Conservation (phyloP, 2,329 filamentous ascomycete genomes). For the Dichotomopilus funicola region DNA sequence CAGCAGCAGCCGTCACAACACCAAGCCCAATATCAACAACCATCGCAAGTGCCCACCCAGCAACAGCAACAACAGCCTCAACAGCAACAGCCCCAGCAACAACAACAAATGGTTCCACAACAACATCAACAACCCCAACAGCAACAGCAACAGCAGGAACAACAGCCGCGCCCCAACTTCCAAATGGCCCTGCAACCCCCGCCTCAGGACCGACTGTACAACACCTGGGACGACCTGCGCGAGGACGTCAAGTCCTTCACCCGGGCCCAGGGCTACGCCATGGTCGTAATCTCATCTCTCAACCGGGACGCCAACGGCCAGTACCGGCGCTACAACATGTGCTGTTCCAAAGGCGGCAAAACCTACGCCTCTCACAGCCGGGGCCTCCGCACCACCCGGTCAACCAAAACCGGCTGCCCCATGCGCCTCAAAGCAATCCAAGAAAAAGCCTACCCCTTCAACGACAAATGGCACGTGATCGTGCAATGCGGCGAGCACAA, state of each 20-base stretch:
- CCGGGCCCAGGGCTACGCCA: constrained; percentile 24
- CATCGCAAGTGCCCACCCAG: constrained; percentile 1
- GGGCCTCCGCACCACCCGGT: constrained; percentile 22
- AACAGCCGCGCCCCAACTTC: constrained; percentile 20
- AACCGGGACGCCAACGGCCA: constrained; percentile 25
- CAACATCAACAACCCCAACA: constrained; percentile 15
- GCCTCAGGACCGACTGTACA: constrained; percentile 25
- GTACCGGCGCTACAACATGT: constrained; percentile 27
- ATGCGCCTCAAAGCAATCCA: constrained; percentile 27
- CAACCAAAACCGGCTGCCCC: constrained; percentile 26
- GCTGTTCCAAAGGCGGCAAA: constrained; percentile 27
- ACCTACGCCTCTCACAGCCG: constrained; percentile 22
- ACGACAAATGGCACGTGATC: constrained; percentile 27
- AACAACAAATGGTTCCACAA: constrained; percentile 8
- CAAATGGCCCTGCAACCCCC: constrained; percentile 26
- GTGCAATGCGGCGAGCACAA: constrained; percentile 27
- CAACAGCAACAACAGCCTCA: constrained; percentile 6
- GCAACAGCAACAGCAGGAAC: constrained; percentile 6
- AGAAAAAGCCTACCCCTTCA: constrained; percentile 25
- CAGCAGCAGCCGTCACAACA: not conserved
- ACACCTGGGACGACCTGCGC: constrained; percentile 21
- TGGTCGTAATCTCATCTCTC: constrained; percentile 24
- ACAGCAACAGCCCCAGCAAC: constrained; percentile 7
- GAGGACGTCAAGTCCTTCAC: constrained; percentile 24
- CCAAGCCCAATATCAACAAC: constrained; percentile 13